These are phyloP conservation scores for Malassezia psittaci DNA, from an alignment of 1,284 basidiomycete genomes.

Conservation along the genomic window DNA sequence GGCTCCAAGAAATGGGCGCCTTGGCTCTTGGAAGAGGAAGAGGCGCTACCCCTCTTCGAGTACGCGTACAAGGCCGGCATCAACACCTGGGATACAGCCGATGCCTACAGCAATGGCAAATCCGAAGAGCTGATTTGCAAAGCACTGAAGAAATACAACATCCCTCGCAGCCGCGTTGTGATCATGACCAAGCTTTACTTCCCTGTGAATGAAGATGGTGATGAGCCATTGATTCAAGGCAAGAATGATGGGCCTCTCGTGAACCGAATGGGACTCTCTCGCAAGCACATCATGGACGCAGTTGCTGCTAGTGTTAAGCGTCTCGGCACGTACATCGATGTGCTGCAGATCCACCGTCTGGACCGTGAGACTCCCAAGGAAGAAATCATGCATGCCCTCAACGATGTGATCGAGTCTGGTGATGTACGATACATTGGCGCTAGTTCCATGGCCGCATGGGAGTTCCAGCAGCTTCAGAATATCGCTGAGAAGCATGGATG, in stretches of 20 bases:
- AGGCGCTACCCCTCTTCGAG: constrained; percentile 25
- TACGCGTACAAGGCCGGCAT: constrained; percentile 51
- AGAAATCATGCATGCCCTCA: constrained; percentile 59
- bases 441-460: constrained; percentile 16
- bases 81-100: constrained; percentile 61
- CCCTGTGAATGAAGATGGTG: constrained; percentile 45
- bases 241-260: constrained; percentile 21
- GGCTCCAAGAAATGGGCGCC: constrained; percentile 49
- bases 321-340: constrained; percentile 60
- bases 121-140: constrained; percentile 65
- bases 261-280: constrained; percentile 58
- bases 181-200: constrained; percentile 60
- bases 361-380: constrained; percentile 55
- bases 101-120: constrained; percentile 61
- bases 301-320: constrained; percentile 60
- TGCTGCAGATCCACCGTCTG: constrained; percentile 52
- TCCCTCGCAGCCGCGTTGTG: constrained; percentile 62
- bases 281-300: constrained; percentile 76
- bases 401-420: constrained; percentile 51
- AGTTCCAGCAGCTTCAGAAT: constrained; percentile 17
- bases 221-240: neutral
- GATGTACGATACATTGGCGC: constrained; percentile 17
- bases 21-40: constrained; percentile 58
- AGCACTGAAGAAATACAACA: constrained; percentile 63
- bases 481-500: constrained; percentile 13